Base-by-base conservation (phyloP, 164 flowering plant genomes). In the Stephania yunnanensis region DNA sequence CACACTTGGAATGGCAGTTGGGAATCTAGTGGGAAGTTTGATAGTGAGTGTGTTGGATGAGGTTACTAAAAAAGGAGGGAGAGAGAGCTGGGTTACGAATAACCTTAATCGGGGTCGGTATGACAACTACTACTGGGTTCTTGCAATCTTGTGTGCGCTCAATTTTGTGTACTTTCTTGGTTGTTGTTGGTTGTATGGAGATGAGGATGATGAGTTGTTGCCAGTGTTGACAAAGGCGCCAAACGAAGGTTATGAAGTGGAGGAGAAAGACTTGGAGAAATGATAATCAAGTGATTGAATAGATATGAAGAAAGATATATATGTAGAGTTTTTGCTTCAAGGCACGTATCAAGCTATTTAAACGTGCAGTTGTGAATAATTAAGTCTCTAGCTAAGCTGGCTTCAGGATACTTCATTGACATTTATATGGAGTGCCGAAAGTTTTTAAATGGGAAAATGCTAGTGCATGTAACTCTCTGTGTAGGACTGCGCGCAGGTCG, bases 1-100 rank as follows among this genome's bases (percentile, higher is more conserved):
- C 11, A 80, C 86, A 7, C 76, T 92, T 1, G 92, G 92, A 20
- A 86, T 85, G 87, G 92, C 83, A 0, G 82, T 90, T 50, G 92
- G 84, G 10, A 86, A 78, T 68, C 70, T 92, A 84, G 25, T 92
- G 7, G 92, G 87, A 0, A 85, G 85, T 73, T 75, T 80, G 0
- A 65, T 90, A 9, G 53, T 90, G 6, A 86, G 74, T 65, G 42
- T 70, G 0, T 89, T 89, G 52, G 83, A 87, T 65, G 31, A 70
- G 6, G n/a, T 77, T 11, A 88, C 89, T 1, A 84, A 80, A 15
- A 72, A 50, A 70, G 84, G 81, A 1, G 89, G 88, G 25, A 73
- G 78, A 7, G 78, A 22, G 17, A 81, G 85, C 42, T 85, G 87
- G 87, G 73, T 83, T 0, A 52, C 77, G n/a, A 75, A 45, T 45